A percentile compares a stretch with the other conserved stretches of the same genome.
These are phyloP conservation scores for Pseudocercospora pini-densiflorae DNA, from an alignment of 2,329 filamentous ascomycete species.

Conservation along the genomic window DNA sequence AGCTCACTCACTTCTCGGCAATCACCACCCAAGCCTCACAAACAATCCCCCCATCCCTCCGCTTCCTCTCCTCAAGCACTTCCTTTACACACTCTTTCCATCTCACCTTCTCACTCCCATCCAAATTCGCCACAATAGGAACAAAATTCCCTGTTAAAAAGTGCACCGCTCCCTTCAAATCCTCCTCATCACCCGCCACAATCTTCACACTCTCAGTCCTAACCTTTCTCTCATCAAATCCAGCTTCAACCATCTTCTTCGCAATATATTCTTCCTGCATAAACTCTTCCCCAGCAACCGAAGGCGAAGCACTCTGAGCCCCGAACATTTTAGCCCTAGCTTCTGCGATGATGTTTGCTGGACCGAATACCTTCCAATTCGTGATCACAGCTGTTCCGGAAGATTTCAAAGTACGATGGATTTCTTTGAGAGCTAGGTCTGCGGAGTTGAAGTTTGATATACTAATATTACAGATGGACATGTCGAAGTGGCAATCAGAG, in stretches of 20 bases:
- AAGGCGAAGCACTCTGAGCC: background rate
- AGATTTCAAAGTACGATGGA: slow-evolving; percentile 1
- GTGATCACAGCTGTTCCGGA: background rate
- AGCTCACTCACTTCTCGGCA: slow-evolving; percentile 41
- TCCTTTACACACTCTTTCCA: slow-evolving; percentile 3
- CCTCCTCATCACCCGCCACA: background rate
- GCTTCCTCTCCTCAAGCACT: background rate
- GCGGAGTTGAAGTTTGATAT: slow-evolving; percentile 1
- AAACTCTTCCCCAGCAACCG: slow-evolving; percentile 5
- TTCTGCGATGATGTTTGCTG: background rate
- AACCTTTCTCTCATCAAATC: background rate
- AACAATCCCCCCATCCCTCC: background rate
- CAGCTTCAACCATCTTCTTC: slow-evolving; percentile 1
- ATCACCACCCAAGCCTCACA: slow-evolving; percentile 12
- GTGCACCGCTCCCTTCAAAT: background rate
- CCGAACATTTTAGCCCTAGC: background rate
- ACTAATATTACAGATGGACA: background rate
- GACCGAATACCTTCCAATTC: slow-evolving; percentile 11
- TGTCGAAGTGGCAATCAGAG: background rate
- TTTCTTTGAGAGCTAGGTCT: slow-evolving; percentile 2
- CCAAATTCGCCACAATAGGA: background rate
- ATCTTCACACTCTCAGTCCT: background rate
- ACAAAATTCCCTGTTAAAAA: slow-evolving; percentile 2
- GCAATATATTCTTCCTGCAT: background rate
- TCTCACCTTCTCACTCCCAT: background rate